phyloP scores from a whole-genome alignment of 2,329 filamentous ascomycete species.

The Pseudopyrenochaeta lycopersici region DNA sequence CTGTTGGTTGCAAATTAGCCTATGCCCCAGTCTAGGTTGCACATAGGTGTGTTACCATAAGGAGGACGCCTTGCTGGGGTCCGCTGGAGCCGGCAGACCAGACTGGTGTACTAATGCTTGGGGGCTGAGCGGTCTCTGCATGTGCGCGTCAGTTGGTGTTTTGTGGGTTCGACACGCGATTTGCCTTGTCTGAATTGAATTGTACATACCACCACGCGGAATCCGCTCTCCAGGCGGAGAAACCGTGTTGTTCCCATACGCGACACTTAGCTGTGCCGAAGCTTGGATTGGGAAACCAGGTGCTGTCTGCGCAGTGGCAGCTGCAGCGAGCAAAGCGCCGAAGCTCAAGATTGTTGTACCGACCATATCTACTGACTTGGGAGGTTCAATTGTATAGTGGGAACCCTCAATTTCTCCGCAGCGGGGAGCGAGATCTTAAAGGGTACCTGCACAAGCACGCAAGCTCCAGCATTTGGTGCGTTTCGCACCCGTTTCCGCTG shows the following conservation, averaged over 20 bases:
- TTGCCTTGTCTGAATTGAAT: too few species aligned
- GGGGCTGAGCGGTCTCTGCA: slow-evolving; percentile 37
- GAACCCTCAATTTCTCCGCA: neutral
- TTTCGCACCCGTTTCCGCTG: too few species aligned
- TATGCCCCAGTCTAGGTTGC: neutral
- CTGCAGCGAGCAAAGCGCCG: slow-evolving; percentile 18
- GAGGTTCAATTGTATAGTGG: too few species aligned
- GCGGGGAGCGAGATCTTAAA: neutral
- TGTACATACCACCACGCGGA: slow-evolving; percentile 38
- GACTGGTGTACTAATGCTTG: slow-evolving; percentile 30
- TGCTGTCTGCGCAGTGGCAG: slow-evolving; percentile 31
- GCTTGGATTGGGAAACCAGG: slow-evolving; percentile 42
- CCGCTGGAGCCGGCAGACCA: slow-evolving; percentile 11
- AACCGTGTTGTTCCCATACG: slow-evolving; percentile 43
- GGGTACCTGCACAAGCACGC: neutral
- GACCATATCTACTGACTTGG: slow-evolving; percentile 17
- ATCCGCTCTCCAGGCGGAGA: slow-evolving; percentile 44
- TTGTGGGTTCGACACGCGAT: neutral
- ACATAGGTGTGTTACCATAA: slow-evolving; percentile 20
- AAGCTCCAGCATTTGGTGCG: neutral
- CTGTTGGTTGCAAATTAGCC: neutral
- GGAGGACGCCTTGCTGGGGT: slow-evolving; percentile 24
- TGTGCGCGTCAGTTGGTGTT: slow-evolving; percentile 1
- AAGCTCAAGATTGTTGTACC: slow-evolving; percentile 18
- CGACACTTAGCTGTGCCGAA: slow-evolving; percentile 27